Conservation (phyloP, 148 eudicot species). For the Chenopodium quinoa region DNA sequence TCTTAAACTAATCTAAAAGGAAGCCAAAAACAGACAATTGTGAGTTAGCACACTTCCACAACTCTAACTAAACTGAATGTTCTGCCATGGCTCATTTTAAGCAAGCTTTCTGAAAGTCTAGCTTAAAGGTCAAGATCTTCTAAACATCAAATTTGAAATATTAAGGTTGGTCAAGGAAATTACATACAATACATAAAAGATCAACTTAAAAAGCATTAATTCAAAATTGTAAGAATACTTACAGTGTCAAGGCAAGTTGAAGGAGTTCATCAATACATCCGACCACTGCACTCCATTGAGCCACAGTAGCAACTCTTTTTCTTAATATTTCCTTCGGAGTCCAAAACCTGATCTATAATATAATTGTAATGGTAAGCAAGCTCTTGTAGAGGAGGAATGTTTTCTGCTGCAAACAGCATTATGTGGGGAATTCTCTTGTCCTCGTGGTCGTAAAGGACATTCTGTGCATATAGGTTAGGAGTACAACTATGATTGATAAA, state of each 20-base stretch:
- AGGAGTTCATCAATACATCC: constrained; percentile 59
- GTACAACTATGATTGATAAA: constrained; percentile 90
- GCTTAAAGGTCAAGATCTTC: neutral
- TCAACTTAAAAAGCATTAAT: neutral
- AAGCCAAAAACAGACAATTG: too few relatives aligned
- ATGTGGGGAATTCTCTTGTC: constrained; percentile 82
- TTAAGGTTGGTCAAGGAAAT: neutral
- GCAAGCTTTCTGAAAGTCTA: too few relatives aligned
- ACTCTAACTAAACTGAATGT: too few relatives aligned
- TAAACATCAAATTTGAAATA: neutral
- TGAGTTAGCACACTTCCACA: too few relatives aligned
- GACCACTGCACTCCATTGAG: constrained; percentile 67
- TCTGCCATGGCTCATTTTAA: too few relatives aligned
- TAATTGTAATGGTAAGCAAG: constrained; percentile 84
- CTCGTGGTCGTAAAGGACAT: constrained; percentile 80
- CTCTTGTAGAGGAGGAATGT: constrained; percentile 86
- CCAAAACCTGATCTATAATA: constrained; percentile 55
- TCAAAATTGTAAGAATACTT: constrained; percentile 4
- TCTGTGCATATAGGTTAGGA: constrained; percentile 91
- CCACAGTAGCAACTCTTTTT: constrained; percentile 83
- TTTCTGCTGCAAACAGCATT: constrained; percentile 87
- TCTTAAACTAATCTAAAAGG: too few relatives aligned
- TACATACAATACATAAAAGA: neutral
- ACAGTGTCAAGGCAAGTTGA: neutral
- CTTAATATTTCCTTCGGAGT: constrained; percentile 69